These are phyloP conservation scores for Vaccinium darrowii DNA, from an alignment of 148 eudicot genomes.

Conservation along the genomic window DNA sequence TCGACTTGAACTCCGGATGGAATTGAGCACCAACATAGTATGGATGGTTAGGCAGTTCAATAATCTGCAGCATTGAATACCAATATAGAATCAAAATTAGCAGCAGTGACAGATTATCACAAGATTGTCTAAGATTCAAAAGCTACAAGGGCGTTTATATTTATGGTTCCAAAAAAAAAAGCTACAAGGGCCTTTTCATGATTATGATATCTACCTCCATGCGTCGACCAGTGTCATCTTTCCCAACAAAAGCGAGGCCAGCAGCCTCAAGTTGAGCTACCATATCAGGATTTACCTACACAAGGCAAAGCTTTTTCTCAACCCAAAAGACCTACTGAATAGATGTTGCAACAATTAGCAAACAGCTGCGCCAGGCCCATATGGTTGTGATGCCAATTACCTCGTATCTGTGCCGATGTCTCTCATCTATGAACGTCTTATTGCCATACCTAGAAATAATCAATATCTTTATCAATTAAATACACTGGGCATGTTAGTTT, in stretches of 20 bases:
- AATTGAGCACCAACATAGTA: conserved; percentile 88
- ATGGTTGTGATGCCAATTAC: conserved; percentile 32
- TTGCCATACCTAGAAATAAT: conserved; percentile 63
- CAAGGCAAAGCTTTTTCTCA: conserved; percentile 1
- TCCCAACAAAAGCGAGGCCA: conserved; percentile 85
- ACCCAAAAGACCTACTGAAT: neutral
- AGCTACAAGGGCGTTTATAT: neutral
- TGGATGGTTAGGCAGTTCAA: conserved; percentile 80
- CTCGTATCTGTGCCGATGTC: conserved; percentile 99
- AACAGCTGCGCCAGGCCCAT: neutral
- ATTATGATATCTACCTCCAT: conserved; percentile 73
- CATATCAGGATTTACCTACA: conserved; percentile 85
- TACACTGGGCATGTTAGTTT: neutral
- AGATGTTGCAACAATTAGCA: neutral
- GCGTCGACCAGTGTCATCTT: conserved; percentile 85
- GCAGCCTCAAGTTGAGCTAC: conserved; percentile 75
- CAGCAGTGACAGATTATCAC: neutral
- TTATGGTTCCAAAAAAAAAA: too few relatives aligned
- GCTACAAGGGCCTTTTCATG: neutral
- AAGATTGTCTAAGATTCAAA: neutral
- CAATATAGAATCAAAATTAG: neutral
- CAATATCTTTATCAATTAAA: conserved; percentile 13
- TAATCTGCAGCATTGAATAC: conserved; percentile 47
- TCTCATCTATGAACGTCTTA: conserved; percentile 72
- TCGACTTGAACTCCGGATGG: conserved; percentile 94